These are phyloP conservation scores for Mucor ambiguus DNA, from an alignment of 371 early-diverging fungal genomes.

Conservation along the genomic window DNA sequence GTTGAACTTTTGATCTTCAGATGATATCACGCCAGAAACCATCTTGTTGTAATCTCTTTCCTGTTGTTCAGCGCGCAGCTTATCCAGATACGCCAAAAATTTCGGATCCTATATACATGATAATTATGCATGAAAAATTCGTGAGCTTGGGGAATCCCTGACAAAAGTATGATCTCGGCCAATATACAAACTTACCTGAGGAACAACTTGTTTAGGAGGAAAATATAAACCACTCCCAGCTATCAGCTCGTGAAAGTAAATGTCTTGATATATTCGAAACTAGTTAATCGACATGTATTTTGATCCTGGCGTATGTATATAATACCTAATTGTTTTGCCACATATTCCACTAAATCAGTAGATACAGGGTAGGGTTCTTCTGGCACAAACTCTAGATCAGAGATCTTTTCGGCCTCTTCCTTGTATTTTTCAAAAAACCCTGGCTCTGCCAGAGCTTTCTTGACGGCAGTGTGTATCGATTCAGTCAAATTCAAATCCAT, in stretches of 20 bases:
- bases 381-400: slow-evolving; percentile 11
- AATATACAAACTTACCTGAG: slow-evolving; percentile 19
- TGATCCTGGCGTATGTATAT: not conserved
- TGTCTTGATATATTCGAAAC: not conserved
- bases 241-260: slow-evolving; percentile 43
- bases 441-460: slow-evolving; percentile 13
- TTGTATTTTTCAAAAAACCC: slow-evolving; percentile 12
- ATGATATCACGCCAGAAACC: slow-evolving; percentile 34
- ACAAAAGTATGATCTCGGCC: not conserved
- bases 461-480: slow-evolving; percentile 23
- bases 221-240: slow-evolving; percentile 33
- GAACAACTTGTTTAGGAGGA: slow-evolving; percentile 28
- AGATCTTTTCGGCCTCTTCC: slow-evolving; percentile 31
- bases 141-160: not conserved
- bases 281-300: not conserved
- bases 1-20: slow-evolving; percentile 36
- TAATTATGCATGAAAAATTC: not conserved
- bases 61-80: slow-evolving; percentile 33
- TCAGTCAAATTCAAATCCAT: slow-evolving; percentile 38
- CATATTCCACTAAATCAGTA: slow-evolving; percentile 25
- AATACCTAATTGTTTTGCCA: slow-evolving; percentile 5
- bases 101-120: slow-evolving; percentile 29
- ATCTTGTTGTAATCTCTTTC: slow-evolving; percentile 39
- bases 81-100: slow-evolving; percentile 36
- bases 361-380: slow-evolving; percentile 25